Base-by-base conservation (phyloP, 257 asterid species). In the Nicotiana tabacum region DNA sequence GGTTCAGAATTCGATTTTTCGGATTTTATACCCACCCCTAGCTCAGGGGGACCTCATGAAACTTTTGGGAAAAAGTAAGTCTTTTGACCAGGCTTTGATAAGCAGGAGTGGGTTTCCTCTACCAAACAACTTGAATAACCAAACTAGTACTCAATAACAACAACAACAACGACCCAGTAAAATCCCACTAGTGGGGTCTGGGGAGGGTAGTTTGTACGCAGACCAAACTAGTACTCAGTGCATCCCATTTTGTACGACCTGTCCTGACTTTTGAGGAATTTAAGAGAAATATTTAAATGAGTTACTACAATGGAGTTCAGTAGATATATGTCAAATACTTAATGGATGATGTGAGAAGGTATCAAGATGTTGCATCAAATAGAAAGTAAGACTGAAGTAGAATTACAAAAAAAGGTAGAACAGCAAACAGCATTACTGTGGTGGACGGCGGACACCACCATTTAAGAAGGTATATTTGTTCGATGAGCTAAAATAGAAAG, bases 261-360 rank as follows among this genome's bases (percentile, higher is more conserved):
- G 78, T 33, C 69, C 35, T 21, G 35, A 43, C 60, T 43, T 70
- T 43, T 43, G 46, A 70, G 78, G 12, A 70, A 30, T 39, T 70
- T 70, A 70, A 43, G 78, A 70, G 78, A 70, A 70, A 70, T 29
- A 68, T 68, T 18, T 68, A 29, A 35, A 68, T 37, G 77, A 70
- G 33, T 70, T 39, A 70, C 56, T 70, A 70, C 78, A 70, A 39
- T 17, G n/a, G 78, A 10, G 33, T 21, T 70, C 56, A 9, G 57
- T 70, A 43, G 24, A 39, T 21, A 39, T 70, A 53, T 39, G 6
- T 58, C 24, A 70, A 70, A 43, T 43, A 46, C 78, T n/a, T 11
- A 70, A 5, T 70, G 60, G 60, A 70, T 43, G 78, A 70, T 12
- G 35, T 43, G 58, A 70, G n/a, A 39, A 43, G 37, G 21, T 43